A percentile compares a stretch with the other conserved stretches of the same genome.
phyloP scores from a whole-genome alignment of 2,329 filamentous ascomycete genomes.

The Cytospora paraplurivora region DNA sequence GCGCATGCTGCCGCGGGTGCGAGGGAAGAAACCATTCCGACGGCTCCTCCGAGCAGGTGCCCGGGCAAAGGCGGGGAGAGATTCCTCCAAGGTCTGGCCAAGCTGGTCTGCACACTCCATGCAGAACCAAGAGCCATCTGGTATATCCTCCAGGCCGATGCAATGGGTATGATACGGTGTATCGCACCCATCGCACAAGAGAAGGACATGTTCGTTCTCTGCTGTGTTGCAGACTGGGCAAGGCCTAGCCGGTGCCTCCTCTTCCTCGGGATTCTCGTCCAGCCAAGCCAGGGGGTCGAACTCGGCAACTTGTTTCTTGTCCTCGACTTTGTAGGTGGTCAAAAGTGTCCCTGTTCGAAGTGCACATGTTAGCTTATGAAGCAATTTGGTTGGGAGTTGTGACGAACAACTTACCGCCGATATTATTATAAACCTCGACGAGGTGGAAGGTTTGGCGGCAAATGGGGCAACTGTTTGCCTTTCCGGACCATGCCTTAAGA shows the following conservation, averaged over 20 bases:
- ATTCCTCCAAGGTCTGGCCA: slow-evolving; percentile 41
- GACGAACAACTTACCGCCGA: slow-evolving; percentile 67
- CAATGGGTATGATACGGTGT: slow-evolving; percentile 90
- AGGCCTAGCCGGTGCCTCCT: slow-evolving; percentile 67
- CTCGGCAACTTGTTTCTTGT: slow-evolving; percentile 87
- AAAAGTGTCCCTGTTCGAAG: slow-evolving; percentile 52
- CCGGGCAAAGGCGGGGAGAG: slow-evolving; percentile 33
- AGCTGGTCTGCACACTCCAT: slow-evolving; percentile 70
- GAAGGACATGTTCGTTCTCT: slow-evolving; percentile 80
- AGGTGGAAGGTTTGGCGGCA: slow-evolving; percentile 90
- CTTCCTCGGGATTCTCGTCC: slow-evolving; percentile 72
- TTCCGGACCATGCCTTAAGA: slow-evolving; percentile 90
- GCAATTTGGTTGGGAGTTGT: neutral
- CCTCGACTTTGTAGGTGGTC: slow-evolving; percentile 67
- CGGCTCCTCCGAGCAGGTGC: slow-evolving; percentile 31
- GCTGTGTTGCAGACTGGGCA: slow-evolving; percentile 83
- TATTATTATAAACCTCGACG: slow-evolving; percentile 78
- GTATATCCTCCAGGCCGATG: slow-evolving; percentile 77
- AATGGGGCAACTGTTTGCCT: slow-evolving; percentile 97
- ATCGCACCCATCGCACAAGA: slow-evolving; percentile 91
- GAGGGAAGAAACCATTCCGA: slow-evolving; percentile 47
- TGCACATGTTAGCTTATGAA: slow-evolving; percentile 31
- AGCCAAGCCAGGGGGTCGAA: slow-evolving; percentile 76
- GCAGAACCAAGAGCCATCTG: slow-evolving; percentile 85
- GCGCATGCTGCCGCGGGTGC: slow-evolving; percentile 61